These are phyloP conservation scores for Aspergillus olivimuriae DNA, from an alignment of 495 filamentous ascomycete species.

Conservation along the genomic window DNA sequence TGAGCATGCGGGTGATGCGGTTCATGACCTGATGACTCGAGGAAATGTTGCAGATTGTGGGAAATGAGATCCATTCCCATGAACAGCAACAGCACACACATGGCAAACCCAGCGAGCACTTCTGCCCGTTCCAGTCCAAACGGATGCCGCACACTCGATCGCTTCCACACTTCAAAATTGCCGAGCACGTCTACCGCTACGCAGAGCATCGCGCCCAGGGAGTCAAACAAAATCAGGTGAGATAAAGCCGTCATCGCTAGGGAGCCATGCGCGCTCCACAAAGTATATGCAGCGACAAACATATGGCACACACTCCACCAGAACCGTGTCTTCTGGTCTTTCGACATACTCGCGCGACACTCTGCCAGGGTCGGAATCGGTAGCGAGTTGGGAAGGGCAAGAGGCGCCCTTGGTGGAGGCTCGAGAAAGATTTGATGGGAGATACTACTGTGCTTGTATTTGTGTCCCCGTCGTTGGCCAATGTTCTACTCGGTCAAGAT, in stretches of 20 bases:
- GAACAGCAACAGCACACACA: slow-evolving; percentile 90
- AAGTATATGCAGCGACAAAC: slow-evolving; percentile 69
- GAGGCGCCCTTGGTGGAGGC: slow-evolving; percentile 79
- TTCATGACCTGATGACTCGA: slow-evolving; percentile 58
- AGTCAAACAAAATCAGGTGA: slow-evolving; percentile 91
- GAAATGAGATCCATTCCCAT: slow-evolving; percentile 94
- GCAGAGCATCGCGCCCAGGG: slow-evolving; percentile 85
- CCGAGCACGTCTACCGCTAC: slow-evolving; percentile 85
- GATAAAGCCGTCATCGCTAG: slow-evolving; percentile 88
- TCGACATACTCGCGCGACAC: slow-evolving; percentile 77
- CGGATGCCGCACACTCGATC: slow-evolving; percentile 85
- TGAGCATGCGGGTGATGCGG: slow-evolving; percentile 66
- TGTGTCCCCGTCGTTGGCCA: slow-evolving; percentile 89
- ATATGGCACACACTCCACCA: slow-evolving; percentile 90
- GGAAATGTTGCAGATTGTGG: slow-evolving; percentile 83
- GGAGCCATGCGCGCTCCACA: slow-evolving; percentile 80
- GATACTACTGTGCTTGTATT: slow-evolving; percentile 95
- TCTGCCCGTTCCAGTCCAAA: slow-evolving; percentile 90
- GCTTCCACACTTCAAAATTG: slow-evolving; percentile 97
- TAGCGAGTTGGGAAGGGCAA: slow-evolving; percentile 85
- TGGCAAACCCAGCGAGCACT: slow-evolving; percentile 92
- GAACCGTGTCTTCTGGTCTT: slow-evolving; percentile 72
- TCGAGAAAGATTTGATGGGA: slow-evolving; percentile 96
- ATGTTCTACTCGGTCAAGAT: slow-evolving; percentile 62
- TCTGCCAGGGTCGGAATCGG: slow-evolving; percentile 89